These are phyloP conservation scores for Agarophyton chilense DNA, from an alignment of 23 red algal genomes.

Conservation along the genomic window DNA sequence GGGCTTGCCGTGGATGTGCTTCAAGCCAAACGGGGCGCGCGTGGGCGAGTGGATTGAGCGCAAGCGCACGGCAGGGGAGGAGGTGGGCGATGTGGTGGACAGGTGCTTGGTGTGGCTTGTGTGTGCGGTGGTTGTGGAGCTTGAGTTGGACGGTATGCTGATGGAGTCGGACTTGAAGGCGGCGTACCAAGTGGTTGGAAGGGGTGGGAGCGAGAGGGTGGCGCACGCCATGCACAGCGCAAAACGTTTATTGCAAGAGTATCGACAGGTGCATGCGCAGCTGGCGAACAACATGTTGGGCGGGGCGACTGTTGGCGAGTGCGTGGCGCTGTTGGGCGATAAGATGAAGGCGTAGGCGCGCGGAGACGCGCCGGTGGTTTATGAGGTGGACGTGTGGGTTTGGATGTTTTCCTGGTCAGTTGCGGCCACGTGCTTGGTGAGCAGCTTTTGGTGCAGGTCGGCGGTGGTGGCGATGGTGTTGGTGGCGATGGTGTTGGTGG, in stretches of 20 bases:
- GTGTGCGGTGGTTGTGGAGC: constrained; percentile 70
- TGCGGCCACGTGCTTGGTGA: background rate
- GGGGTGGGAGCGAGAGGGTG: background rate
- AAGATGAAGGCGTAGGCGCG: background rate
- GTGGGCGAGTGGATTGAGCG: constrained; percentile 5
- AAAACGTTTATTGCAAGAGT: constrained; percentile 23
- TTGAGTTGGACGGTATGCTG: constrained; percentile 60
- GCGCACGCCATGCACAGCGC: constrained; percentile 41
- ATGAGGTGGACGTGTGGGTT: background rate
- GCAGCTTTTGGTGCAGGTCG: too few species aligned
- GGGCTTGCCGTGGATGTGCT: constrained; percentile 80
- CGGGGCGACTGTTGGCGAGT: constrained; percentile 76
- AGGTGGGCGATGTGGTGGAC: constrained; percentile 29
- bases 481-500: too few species aligned
- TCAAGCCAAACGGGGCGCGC: constrained; percentile 56
- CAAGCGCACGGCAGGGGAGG: constrained; percentile 6
- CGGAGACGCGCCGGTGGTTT: too few species aligned
- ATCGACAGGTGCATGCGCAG: constrained; percentile 25
- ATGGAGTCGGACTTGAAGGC: constrained; percentile 61
- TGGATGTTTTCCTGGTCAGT: background rate
- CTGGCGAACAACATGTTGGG: constrained; percentile 69
- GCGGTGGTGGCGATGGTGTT: too few species aligned
- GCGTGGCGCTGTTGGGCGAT: constrained; percentile 40
- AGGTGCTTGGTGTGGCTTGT: constrained; percentile 79
- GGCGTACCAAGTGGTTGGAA: constrained; percentile 25